Evolutionary conservation across 75 land plant genomes (phyloP), one percentile per base, ranked within the genome.

Genomic region (Gnetum montanum): DNA sequence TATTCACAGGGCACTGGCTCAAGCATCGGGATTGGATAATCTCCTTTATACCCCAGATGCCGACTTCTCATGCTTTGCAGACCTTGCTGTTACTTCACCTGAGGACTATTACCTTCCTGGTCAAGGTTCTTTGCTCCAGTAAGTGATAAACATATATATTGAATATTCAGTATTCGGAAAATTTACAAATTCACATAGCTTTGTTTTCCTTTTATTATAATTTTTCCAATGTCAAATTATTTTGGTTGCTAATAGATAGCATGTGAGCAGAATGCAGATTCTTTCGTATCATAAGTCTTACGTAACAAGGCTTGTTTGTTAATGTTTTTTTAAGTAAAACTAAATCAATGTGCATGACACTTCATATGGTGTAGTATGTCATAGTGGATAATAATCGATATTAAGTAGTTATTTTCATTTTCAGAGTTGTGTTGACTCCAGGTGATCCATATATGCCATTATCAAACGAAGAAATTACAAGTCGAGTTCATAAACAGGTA

Each of bases 401-500:
- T n/a, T 30, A 18, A 24, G 8, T 56, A 16, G 3, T 36, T 46
- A 49, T 6, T 22, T 35, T 50, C 22, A 54, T 38, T 45, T 68
- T 23, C 76, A 93, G 98, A 57, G 89, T 78, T 68, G 98, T 93
- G 8, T 74, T 93, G 35, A 93, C 98, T 27, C 98, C 98, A 8
- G 98, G 95, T 16, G 91, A 93, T 75, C 98, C 98, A 4, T 93
- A 93, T 71, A 93, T 93, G 98, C 85, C 85, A 10, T 64, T 93
- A 35, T 72, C 74, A 37, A 93, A 93, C 71, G 96, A 89, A 16
- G 86, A 85, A 58, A 93, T 93, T n/a, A 65, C 80, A 36, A 61
- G 47, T 3, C 70, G 78, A 76, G 96, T 93, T 27, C 60, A 76
- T 31, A 75, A 89, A 69, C 98, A 93, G 90, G 97, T 87, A 23